Conservation (phyloP, 106 monocot genomes). For the Hemerocallis citrina region DNA sequence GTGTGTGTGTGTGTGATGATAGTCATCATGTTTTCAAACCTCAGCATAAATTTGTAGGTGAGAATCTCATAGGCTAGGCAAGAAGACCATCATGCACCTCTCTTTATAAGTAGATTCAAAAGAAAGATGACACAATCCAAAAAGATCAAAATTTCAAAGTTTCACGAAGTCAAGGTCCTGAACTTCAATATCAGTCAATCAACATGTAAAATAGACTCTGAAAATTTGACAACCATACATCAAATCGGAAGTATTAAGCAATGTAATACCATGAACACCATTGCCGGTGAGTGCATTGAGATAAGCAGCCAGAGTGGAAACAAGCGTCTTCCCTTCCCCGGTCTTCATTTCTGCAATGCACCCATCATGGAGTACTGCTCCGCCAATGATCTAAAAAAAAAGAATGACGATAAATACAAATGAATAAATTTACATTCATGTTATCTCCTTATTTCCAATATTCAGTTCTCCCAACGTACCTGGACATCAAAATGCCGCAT, state of each 20-base stretch:
- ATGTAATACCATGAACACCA: conserved; percentile 80
- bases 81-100: background rate
- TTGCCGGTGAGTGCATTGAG: conserved; percentile 91
- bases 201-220: background rate
- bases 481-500: conserved; percentile 99
- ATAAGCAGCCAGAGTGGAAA: conserved; percentile 95
- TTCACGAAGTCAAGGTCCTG: background rate
- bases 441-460: background rate
- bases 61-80: background rate
- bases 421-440: background rate
- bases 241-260: background rate
- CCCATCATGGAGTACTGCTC: conserved; percentile 97
- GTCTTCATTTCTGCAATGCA: conserved; percentile 99
- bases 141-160: background rate
- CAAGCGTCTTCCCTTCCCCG: conserved; percentile 97
- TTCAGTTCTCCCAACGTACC: conserved; percentile 20
- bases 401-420: background rate
- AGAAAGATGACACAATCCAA: background rate
- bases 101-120: background rate
- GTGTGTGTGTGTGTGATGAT: background rate
- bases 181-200: background rate
- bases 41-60: no score
- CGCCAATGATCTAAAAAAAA: conserved; percentile 73
- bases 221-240: background rate
- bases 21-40: no score